Base-by-base conservation (phyloP, 371 early-diverging fungal species). In the Chytridium lagenaria region DNA sequence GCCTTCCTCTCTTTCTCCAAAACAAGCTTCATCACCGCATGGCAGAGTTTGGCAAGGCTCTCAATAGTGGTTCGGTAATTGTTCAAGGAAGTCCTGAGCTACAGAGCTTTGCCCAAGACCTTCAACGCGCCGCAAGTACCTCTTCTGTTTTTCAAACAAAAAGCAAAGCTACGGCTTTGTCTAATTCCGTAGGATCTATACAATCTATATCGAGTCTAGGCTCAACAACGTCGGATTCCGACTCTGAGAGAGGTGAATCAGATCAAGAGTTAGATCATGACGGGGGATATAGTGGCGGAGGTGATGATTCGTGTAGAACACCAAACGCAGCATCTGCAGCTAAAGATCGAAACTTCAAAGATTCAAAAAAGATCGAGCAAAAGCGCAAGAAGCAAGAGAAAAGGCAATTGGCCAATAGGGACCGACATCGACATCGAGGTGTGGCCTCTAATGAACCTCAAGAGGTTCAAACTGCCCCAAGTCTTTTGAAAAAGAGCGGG, bases 21-120 rank as follows among this genome's bases (percentile, higher is more conserved):
- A 28, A 22, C 26, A 59, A 69, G 16, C 55, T 69, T 15, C 69
- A 69, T 19, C 19, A 59, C 16, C 55, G 59, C 39, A 69, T 69
- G 69, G 69, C 69, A 19, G 59, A 37, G 23, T 38, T 69, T 28
- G 69, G 69, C 33, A 55, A 52, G n/a, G 39, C 55, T n/a, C 36
- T 69, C 38, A 52, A 59, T 34, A 39, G 36, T 52, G 69, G 69
- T 31, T 12, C 38, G 2, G 23, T 59, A 7, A 22, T 22, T 37
- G 34, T 69, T 52, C 31, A 51, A 30, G 51, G 68, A 12, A 44
- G 23, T 30, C 30, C 19, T 7, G 44, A 51, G 1, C 33, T 68
- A 2, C 39, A 68, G 33, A 30, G n/a, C 52, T 51, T 68, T 68
- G 68, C 68, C 15, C 33, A 51, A 33, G 68, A 68, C n/a, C 44